Conservation (phyloP, 2,329 filamentous ascomycete genomes). For the Cytospora schulzeri region DNA sequence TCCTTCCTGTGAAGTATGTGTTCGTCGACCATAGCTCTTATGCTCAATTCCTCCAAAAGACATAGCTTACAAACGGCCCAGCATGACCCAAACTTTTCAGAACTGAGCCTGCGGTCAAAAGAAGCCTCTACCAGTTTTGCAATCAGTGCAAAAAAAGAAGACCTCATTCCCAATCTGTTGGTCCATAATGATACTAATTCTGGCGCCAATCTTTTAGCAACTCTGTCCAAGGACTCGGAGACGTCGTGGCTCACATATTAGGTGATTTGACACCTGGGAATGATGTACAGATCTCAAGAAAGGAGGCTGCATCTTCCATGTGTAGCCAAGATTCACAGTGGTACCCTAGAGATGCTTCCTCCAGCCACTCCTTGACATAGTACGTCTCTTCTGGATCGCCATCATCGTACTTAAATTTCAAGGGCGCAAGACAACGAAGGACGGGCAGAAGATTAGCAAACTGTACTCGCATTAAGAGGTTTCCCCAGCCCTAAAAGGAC, state of each 20-base stretch:
- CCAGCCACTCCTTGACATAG: not conserved
- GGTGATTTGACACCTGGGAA: not conserved
- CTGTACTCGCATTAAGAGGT: not conserved
- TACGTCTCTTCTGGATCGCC: not conserved
- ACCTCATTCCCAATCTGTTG: not conserved
- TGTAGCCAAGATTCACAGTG: not conserved
- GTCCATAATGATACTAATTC: not conserved
- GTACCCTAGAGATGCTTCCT: not conserved
- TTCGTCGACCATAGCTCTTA: not conserved
- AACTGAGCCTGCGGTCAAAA: too few species aligned
- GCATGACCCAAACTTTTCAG: not conserved
- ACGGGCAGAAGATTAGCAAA: not conserved
- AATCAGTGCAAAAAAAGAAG: not conserved
- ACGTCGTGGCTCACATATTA: not conserved
- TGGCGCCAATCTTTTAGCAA: not conserved
- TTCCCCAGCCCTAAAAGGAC: not conserved
- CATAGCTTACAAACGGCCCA: not conserved
- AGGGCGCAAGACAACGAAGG: not conserved
- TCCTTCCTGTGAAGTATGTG: not conserved
- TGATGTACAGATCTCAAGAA: not conserved
- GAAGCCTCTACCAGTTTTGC: not conserved
- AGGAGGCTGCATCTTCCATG: not conserved
- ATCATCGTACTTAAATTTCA: not conserved
- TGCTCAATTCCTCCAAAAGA: not conserved
- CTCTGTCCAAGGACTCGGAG: not conserved